These are phyloP conservation scores for Rubroshorea leprosula DNA, from an alignment of 345 rosid species.

Conservation along the genomic window DNA sequence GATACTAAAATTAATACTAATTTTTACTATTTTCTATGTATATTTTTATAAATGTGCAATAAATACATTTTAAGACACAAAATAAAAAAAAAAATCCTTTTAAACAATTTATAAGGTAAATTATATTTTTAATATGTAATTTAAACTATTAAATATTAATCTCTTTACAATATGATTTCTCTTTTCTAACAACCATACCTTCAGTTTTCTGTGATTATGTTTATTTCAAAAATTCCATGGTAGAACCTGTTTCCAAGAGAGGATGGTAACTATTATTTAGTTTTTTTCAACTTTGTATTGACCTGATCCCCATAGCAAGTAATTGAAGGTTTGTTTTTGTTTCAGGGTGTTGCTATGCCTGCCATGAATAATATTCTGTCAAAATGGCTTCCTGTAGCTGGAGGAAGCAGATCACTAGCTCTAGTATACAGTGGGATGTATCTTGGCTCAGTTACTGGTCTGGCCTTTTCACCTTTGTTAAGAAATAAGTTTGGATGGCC, in stretches of 20 bases:
- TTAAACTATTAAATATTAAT: too few relatives aligned
- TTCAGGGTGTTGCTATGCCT: slow-evolving; percentile 98
- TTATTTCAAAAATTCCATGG: neutral
- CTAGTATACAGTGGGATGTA: slow-evolving; percentile 95
- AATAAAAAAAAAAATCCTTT: too few relatives aligned
- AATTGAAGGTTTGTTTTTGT: neutral
- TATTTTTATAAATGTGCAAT: too few relatives aligned
- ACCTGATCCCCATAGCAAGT: neutral
- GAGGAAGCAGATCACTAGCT: slow-evolving; percentile 89
- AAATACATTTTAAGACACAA: too few relatives aligned
- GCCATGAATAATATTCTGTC: slow-evolving; percentile 95
- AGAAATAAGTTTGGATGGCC: slow-evolving; percentile 94
- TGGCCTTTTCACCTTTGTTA: slow-evolving; percentile 86
- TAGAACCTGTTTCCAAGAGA: neutral
- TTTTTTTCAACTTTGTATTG: neutral
- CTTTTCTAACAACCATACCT: neutral
- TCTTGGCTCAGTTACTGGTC: slow-evolving; percentile 90
- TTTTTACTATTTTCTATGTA: too few relatives aligned
- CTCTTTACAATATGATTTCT: too few relatives aligned
- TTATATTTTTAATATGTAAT: too few relatives aligned
- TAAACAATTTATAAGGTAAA: too few relatives aligned
- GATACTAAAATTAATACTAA: too few relatives aligned
- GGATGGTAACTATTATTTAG: neutral
- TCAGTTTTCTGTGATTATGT: neutral
- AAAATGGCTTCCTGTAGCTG: slow-evolving; percentile 89